These are phyloP conservation scores for Rutstroemia sp. DNA, from an alignment of 2,329 filamentous ascomycete species.

Conservation along the genomic window DNA sequence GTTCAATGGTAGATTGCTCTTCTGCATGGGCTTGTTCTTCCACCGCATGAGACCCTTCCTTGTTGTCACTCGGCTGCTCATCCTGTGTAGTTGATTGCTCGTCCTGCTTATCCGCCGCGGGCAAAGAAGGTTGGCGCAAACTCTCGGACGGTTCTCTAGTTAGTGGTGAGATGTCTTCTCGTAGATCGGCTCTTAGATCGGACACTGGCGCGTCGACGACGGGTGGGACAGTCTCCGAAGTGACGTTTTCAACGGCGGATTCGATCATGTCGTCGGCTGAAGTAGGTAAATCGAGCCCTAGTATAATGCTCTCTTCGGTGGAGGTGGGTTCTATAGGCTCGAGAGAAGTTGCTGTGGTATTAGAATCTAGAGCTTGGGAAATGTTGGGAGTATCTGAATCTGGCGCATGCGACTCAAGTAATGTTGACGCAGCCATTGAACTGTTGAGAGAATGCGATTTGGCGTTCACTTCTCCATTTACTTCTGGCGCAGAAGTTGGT, in stretches of 20 bases:
- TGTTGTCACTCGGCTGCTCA: too few relatives aligned
- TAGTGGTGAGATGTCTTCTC: constrained; percentile 16
- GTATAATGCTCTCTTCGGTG: neutral
- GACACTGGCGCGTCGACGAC: constrained; percentile 26
- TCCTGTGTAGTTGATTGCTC: neutral
- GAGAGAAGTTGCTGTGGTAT: constrained; percentile 11
- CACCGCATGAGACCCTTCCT: neutral
- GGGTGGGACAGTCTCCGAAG: constrained; percentile 24
- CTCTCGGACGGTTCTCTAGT: constrained; percentile 3
- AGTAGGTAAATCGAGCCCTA: constrained; percentile 3
- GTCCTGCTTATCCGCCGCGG: neutral
- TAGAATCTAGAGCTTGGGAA: constrained; percentile 9
- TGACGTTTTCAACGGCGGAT: constrained; percentile 18
- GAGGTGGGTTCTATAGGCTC: neutral
- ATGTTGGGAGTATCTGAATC: constrained; percentile 1
- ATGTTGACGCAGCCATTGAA: neutral
- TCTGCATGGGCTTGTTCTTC: neutral
- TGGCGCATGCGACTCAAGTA: constrained; percentile 5
- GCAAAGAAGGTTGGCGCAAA: neutral
- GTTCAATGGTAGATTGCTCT: neutral
- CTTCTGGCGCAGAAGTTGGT: neutral
- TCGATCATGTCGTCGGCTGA: constrained; percentile 19
- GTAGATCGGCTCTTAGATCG: constrained; percentile 18
- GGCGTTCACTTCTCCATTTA: neutral
- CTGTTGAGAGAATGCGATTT: neutral